Evolutionary conservation across 1,139 yeast genomes (phyloP).

Genomic region (Yamadazyma oceani): DNA sequence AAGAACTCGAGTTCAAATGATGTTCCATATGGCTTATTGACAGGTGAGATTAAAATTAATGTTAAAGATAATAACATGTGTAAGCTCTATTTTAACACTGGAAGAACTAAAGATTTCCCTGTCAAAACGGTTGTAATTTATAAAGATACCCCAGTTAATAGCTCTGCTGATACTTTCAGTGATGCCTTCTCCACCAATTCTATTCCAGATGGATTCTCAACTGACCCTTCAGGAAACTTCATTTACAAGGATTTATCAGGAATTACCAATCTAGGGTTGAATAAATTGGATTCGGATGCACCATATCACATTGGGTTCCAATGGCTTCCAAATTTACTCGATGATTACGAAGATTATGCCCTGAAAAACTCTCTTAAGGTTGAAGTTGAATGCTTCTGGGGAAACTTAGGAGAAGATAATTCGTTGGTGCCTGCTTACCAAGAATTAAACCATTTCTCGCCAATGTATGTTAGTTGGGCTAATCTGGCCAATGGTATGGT

Average conservation of each 20-base stretch:
- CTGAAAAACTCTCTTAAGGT: constrained; percentile 47
- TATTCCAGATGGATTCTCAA: constrained; percentile 53
- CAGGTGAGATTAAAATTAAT: constrained; percentile 58
- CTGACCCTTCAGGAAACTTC: constrained; percentile 51
- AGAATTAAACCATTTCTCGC: constrained; percentile 65
- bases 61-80: constrained; percentile 69
- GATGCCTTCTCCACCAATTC: constrained; percentile 11
- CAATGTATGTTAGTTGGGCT: constrained; percentile 62
- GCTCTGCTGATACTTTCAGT: constrained; percentile 8
- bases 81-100: constrained; percentile 49
- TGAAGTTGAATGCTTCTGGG: constrained; percentile 68
- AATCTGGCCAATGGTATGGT: constrained; percentile 67
- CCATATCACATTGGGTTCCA: constrained; percentile 65
- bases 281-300: constrained; percentile 62
- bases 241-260: constrained; percentile 58
- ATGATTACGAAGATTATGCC: constrained; percentile 36
- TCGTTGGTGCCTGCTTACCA: constrained; percentile 63
- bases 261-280: constrained; percentile 59
- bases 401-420: constrained; percentile 53
- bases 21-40: constrained; percentile 65
- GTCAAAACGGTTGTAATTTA: constrained; percentile 60
- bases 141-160: constrained; percentile 26
- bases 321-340: constrained; percentile 73
- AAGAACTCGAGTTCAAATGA: constrained; percentile 46
- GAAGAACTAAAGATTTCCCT: constrained; percentile 38